Evolutionary conservation across 2,329 filamentous ascomycete genomes (phyloP).

Genomic region (Trichoderma aggressivum): DNA sequence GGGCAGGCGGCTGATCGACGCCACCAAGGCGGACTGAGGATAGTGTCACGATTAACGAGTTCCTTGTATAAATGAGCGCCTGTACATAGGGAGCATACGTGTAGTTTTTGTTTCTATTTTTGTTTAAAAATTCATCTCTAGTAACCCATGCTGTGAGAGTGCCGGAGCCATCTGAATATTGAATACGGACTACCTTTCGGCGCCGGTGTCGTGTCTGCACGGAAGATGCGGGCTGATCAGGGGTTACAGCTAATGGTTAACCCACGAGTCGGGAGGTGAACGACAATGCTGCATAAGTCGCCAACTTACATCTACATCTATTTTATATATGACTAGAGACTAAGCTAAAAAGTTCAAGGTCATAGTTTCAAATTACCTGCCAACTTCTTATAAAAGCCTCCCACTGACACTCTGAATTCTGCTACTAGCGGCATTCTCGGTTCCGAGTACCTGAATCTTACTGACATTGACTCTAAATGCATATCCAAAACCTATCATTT

Average conservation of each 20-base stretch:
- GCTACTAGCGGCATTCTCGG: background rate
- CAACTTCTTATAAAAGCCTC: background rate
- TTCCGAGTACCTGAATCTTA: background rate
- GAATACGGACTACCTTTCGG: background rate
- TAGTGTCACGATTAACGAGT: background rate
- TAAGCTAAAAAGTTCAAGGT: too few species aligned
- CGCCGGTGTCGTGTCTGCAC: background rate
- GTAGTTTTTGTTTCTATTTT: background rate
- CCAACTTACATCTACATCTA: too few species aligned
- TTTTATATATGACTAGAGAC: too few species aligned
- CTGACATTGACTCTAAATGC: background rate
- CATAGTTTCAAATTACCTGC: background rate
- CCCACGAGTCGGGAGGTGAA: too few species aligned
- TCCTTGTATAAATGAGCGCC: background rate
- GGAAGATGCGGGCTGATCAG: background rate
- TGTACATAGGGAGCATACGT: background rate
- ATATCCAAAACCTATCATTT: background rate
- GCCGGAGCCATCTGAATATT: background rate
- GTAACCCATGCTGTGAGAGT: background rate
- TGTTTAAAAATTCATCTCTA: background rate
- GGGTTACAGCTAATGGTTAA: background rate
- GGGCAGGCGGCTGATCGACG: background rate
- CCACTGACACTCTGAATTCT: background rate
- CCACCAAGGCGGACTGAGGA: background rate
- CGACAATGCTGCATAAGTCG: too few species aligned